Evolutionary conservation across 2,329 filamentous ascomycete genomes (phyloP), one percentile per base, ranked within the genome.

Genomic region (Fonsecaea pugnacius): DNA sequence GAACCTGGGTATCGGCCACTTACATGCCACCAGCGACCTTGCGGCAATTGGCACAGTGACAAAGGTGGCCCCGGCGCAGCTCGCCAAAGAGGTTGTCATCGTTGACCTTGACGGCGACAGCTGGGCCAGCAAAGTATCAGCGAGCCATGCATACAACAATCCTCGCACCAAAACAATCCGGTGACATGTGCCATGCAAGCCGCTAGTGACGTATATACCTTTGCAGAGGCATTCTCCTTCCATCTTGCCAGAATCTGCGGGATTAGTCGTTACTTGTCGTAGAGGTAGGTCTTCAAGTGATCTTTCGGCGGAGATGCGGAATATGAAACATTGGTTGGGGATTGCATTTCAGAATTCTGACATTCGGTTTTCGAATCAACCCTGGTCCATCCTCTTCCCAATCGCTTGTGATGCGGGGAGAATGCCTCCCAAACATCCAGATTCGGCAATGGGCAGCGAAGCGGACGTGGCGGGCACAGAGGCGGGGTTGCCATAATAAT

Each of bases 1-100:
- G 38, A 40, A 40, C 16, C 16, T 10, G 35, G 12, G 35, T 16
- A 38, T 38, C 35, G 16, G 1, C 18, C n/a, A 66, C 61, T 33
- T 60, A 67, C 65, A 67, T 60, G 64, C 76, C 78, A 53, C 82
- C 81, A 1, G 81, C 75, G 0, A 79, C 76, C 70, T 83, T 84
- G 48, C 81, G 78, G 72, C 82, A 84, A 65, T 84, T 85, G 36
- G 75, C 72, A 72, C 83, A 84, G 66, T 84, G 80, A 71, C 82
- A 84, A 7, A 83, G 71, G 67, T 82, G 79, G 1, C 82, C 81
- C 33, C 79, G 72, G 6, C 75, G 75, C 36, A 74, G 74, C 10
- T 74, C 75, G 33, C 67, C 67, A 70, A 83, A 84, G 24, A 83
- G 78, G 18, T 82, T 79, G 12, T 70, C 66, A 66, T 83, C 82